A percentile compares a stretch with the other conserved stretches of the same genome.
Evolutionary conservation across 768 basidiomycete species (phyloP).

Genomic region (Albatrellus ellisii): DNA sequence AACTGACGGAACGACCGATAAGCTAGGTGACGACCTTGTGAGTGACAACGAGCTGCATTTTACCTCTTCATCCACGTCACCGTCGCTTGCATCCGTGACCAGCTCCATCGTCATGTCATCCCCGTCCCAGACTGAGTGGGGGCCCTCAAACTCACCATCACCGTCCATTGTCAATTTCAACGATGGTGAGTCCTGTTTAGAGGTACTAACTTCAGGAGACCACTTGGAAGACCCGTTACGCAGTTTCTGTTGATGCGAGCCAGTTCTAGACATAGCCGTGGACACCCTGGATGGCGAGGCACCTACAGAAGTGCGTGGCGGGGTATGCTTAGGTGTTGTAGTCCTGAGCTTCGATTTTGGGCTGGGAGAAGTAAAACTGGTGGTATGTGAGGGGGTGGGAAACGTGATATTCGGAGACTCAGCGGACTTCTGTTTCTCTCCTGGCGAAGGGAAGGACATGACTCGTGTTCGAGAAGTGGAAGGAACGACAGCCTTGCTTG

Average conservation of each 20-base stretch:
- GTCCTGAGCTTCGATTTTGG: slow-evolving; percentile 5
- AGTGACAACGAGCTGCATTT: slow-evolving; percentile 3
- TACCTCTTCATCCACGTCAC: slow-evolving; percentile 63
- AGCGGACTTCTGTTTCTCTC: slow-evolving; percentile 18
- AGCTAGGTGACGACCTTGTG: not conserved
- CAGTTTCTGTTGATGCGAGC: slow-evolving; percentile 15
- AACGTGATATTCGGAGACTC: slow-evolving; percentile 11
- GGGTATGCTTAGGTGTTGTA: slow-evolving; percentile 13
- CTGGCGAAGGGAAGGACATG: slow-evolving; percentile 30
- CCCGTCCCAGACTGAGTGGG: slow-evolving; percentile 31
- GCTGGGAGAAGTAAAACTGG: slow-evolving; percentile 10
- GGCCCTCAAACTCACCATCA: slow-evolving; percentile 14
- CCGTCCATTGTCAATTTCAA: slow-evolving; percentile 17
- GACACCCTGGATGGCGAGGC: slow-evolving; percentile 12
- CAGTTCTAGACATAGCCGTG: slow-evolving; percentile 15
- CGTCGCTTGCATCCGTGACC: slow-evolving; percentile 44
- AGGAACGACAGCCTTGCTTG: slow-evolving; percentile 4
- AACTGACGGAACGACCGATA: slow-evolving; percentile 21
- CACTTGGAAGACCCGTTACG: slow-evolving; percentile 9
- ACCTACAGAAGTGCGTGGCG: too few species aligned
- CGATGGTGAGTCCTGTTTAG: slow-evolving; percentile 16
- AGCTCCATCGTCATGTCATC: slow-evolving; percentile 61
- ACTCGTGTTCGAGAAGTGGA: slow-evolving; percentile 29
- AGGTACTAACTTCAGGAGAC: slow-evolving; percentile 9
- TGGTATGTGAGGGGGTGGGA: slow-evolving; percentile 9